Conservation (phyloP, 139 green algal species). For the Raphidocelis subcapitata region DNA sequence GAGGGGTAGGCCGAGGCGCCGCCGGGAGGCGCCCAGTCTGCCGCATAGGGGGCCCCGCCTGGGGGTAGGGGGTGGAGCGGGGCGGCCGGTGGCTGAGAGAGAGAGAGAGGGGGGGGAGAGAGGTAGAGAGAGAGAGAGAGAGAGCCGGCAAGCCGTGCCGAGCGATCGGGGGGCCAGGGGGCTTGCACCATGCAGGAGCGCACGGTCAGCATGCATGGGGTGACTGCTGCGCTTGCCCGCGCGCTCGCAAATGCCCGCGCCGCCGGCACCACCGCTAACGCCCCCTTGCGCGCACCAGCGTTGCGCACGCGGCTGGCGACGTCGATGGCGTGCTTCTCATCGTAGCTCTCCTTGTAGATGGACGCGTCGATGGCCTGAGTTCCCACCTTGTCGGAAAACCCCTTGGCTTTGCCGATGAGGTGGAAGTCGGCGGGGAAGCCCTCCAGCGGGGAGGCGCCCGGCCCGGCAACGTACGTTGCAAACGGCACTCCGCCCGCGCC, state of each 20-base stretch:
- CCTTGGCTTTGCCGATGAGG: neutral
- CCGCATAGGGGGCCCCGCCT: neutral
- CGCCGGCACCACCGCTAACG: neutral
- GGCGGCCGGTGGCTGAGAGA: too few species aligned
- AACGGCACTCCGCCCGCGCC: slow-evolving; percentile 1
- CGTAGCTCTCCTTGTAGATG: neutral
- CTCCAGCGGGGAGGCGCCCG: neutral
- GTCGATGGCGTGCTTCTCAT: too few species aligned
- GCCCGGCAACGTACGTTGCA: neutral
- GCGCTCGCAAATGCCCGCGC: too few species aligned
- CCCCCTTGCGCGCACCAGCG: neutral
- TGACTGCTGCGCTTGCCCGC: neutral
- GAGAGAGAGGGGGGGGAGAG: too few species aligned
- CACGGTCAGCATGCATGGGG: neutral
- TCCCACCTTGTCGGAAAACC: slow-evolving; percentile 13
- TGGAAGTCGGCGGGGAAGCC: slow-evolving; percentile 2
- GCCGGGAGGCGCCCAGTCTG: neutral
- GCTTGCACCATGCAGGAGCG: too few species aligned
- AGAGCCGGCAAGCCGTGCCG: too few species aligned
- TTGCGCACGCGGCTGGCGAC: neutral
- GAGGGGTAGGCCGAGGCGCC: slow-evolving; percentile 8
- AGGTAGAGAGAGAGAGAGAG: too few species aligned
- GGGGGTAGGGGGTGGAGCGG: too few species aligned
- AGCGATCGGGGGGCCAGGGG: too few species aligned
- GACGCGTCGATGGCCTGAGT: neutral